Base-by-base conservation (phyloP, 192 early-diverging fungal genomes). In the Lobosporangium transversale region DNA sequence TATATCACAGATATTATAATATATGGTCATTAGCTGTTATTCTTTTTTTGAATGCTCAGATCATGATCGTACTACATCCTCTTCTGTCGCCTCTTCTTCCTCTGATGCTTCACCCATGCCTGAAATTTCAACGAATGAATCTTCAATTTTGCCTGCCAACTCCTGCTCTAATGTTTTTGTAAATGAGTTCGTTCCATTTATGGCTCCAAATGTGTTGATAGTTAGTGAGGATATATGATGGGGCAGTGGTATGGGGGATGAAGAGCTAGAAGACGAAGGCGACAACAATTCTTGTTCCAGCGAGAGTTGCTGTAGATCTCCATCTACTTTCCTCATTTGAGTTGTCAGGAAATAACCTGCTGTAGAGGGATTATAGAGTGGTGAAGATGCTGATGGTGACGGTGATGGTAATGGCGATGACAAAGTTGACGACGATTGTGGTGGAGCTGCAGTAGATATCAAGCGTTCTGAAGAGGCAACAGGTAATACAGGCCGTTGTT, bases 101-200 rank as follows among this genome's bases (percentile, higher is more conserved):
- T 61, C 51, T 8, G 61, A 59, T 17, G 69, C 69, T 24, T 71
- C 69, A 17, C 69, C 69, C 8, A 71, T 54, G 6, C 69, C 69
- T 21, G 69, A 58, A 32, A 71, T 71, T 40, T 71, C 69, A 26
- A 63, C 31, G 43, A 26, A 63, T 6, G 69, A 57, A n/a, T 52
- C 53, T 12, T 53, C 58, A 11, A 60, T 42, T 6, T 36, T 32
- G 15, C 30, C 37, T 11, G 35, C 36, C 18, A 40, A 53, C 21
- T 56, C 53, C 51, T 61, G 27, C 26, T 27, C 58, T 20, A 60
- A 44, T 27, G 56, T 58, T 11, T 47, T 40, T 32, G 33, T 14
- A 33, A 47, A 66, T 9, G 53, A 55, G 3, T 59, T 24, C 4
- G 45, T 27, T 14, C 42, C 56, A 3, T 26, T 45, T 24, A 35